phyloP scores from a whole-genome alignment of 169 alveolate genomes.

The Plasmodium malariae region DNA sequence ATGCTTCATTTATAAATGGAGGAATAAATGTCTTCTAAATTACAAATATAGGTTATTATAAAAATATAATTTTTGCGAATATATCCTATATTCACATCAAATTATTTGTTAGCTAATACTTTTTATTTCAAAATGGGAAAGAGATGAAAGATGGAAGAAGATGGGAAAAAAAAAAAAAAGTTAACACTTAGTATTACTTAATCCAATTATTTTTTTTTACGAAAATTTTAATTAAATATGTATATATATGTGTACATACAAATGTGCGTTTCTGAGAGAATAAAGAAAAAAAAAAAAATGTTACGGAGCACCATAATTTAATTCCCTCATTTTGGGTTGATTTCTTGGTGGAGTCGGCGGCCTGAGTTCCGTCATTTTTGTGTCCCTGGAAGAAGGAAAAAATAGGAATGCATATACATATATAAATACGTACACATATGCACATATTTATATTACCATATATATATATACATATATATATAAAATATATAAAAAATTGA shows the following conservation, averaged over 20 bases:
- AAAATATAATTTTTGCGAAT: not conserved
- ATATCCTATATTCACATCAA: not conserved
- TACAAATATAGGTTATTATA: slow-evolving; percentile 1
- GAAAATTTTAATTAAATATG: slow-evolving; percentile 17
- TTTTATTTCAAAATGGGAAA: too few species aligned
- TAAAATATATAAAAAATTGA: too few species aligned
- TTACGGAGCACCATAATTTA: slow-evolving; percentile 83
- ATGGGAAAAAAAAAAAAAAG: slow-evolving; percentile 9
- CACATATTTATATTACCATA: not conserved
- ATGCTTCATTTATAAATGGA: too few species aligned
- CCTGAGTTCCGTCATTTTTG: slow-evolving; percentile 86
- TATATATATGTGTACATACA: not conserved
- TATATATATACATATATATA: too few species aligned
- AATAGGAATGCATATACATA: not conserved
- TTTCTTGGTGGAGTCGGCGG: slow-evolving; percentile 90
- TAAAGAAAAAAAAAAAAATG: slow-evolving; percentile 10
- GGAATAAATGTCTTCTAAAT: not conserved
- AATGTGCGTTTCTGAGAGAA: not conserved
- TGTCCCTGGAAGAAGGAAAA: slow-evolving; percentile 81
- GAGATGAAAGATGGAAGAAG: not conserved
- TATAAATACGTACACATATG: not conserved
- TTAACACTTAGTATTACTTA: not conserved
- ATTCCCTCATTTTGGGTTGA: slow-evolving; percentile 84
- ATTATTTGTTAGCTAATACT: not conserved
- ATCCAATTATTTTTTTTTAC: not conserved